phyloP scores from a whole-genome alignment of 1,284 basidiomycete genomes.

The Cryptococcus deneoformans region DNA sequence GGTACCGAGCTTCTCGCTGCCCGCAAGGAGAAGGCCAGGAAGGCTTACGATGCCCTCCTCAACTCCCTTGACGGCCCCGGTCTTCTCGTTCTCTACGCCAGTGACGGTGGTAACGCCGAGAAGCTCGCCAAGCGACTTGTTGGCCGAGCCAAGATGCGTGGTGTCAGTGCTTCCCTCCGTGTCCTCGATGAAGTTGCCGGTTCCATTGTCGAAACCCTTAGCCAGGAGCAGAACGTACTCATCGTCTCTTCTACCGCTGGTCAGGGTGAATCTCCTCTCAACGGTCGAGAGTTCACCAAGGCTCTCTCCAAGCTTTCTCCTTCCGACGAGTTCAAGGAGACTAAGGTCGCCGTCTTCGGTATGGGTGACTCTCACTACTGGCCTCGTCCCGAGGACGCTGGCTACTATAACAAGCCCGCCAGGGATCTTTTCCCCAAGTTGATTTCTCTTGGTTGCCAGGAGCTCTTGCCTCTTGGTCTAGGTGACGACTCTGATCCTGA shows the following conservation, averaged over 20 bases:
- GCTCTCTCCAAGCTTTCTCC: conserved; percentile 65
- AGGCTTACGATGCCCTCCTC: conserved; percentile 82
- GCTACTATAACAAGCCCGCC: conserved; percentile 96
- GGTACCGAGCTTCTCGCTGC: conserved; percentile 82
- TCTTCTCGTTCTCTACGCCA: conserved; percentile 84
- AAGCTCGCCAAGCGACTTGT: conserved; percentile 90
- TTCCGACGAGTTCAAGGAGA: conserved; percentile 52
- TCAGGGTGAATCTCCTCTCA: conserved; percentile 97
- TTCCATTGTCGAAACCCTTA: conserved; percentile 59
- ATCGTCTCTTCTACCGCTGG: conserved; percentile 97
- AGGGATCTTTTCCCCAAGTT: conserved; percentile 85
- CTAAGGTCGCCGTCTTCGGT: conserved; percentile 82
- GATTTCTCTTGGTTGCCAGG: conserved; percentile 69
- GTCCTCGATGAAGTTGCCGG: conserved; percentile 68
- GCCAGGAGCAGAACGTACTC: conserved; percentile 64
- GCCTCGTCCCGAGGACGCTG: conserved; percentile 91
- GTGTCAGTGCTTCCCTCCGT: conserved; percentile 71
- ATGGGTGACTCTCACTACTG: conserved; percentile 99
- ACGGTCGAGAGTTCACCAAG: conserved; percentile 89
- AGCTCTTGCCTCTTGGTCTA: conserved; percentile 71
- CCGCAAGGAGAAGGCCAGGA: conserved; percentile 76
- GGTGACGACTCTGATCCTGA: conserved; percentile 99
- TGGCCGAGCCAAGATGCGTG: conserved; percentile 77
- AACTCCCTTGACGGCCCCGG: conserved; percentile 86
- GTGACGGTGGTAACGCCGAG: conserved; percentile 92